A percentile compares a stretch with the other conserved stretches of the same genome.
Conservation (phyloP, 2,329 filamentous ascomycete genomes). For the Arthrobotrys megalospora region DNA sequence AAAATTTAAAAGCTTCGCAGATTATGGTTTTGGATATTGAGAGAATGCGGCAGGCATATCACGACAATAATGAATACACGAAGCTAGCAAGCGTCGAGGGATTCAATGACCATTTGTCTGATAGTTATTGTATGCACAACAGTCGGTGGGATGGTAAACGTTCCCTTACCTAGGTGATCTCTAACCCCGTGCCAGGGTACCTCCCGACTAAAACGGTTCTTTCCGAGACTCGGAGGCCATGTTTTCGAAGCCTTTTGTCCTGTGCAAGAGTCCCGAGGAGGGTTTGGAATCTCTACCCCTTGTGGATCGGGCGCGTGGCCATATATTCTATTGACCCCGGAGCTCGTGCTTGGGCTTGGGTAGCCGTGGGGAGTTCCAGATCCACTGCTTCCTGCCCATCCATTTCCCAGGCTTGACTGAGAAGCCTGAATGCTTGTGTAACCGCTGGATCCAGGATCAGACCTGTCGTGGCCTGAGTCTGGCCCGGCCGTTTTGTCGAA, state of each 20-base stretch:
- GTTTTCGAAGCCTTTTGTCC: slow-evolving; percentile 14
- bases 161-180: slow-evolving; percentile 50
- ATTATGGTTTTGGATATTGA: background rate
- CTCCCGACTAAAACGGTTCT: slow-evolving; percentile 48
- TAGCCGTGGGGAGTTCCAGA: slow-evolving; percentile 2
- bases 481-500: slow-evolving; percentile 24
- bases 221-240: slow-evolving; percentile 9
- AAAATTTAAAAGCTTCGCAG: background rate
- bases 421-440: slow-evolving; percentile 41
- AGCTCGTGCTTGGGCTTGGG: slow-evolving; percentile 23
- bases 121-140: background rate
- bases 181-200: slow-evolving; percentile 54
- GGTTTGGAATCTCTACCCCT: background rate
- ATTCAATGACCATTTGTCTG: too few relatives aligned
- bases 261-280: background rate
- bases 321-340: slow-evolving; percentile 20
- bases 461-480: slow-evolving; percentile 19
- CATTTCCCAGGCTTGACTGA: slow-evolving; percentile 20
- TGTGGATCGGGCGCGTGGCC: background rate
- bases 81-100: too few relatives aligned
- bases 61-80: background rate
- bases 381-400: slow-evolving; percentile 12
- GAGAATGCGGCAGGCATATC: background rate
- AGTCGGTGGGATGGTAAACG: background rate
- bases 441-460: slow-evolving; percentile 24